Evolutionary conservation across 169 alveolate genomes (phyloP).

Genomic region (Eimeria praecox): DNA sequence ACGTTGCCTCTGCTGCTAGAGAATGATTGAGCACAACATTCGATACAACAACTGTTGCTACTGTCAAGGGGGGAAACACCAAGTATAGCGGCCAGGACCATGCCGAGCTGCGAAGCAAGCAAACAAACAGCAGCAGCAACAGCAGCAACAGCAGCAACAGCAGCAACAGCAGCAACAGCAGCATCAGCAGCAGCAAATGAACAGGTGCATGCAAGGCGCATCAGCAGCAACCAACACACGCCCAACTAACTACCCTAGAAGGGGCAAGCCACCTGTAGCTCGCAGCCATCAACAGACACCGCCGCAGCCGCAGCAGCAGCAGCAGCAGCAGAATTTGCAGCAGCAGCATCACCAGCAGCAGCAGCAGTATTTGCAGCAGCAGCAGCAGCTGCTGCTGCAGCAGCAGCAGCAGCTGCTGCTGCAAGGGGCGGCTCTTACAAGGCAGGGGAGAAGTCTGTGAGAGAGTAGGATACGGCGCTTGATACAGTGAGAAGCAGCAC

Average conservation of each 20-base stretch:
- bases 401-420: conserved; percentile 1
- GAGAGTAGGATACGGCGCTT: neutral
- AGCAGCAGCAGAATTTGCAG: no score
- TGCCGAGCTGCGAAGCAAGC: conserved; percentile 9
- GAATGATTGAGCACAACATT: neutral
- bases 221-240: neutral
- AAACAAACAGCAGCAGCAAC: neutral
- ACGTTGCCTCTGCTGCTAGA: conserved; percentile 1
- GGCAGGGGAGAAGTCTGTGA: conserved; percentile 28
- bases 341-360: no score
- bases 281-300: neutral
- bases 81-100: conserved; percentile 39
- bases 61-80: conserved; percentile 3
- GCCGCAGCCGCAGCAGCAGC: neutral
- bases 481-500: conserved; percentile 7
- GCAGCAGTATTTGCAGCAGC: no score
- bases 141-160: neutral
- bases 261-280: no score
- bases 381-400: no score
- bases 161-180: neutral
- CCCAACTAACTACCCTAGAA: no score
- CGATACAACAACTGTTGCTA: neutral
- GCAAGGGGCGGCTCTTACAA: conserved; percentile 20
- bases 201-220: neutral
- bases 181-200: neutral